Evolutionary conservation across 257 asterid species (phyloP).

Genomic region (Parsonsia alboflavescens): DNA sequence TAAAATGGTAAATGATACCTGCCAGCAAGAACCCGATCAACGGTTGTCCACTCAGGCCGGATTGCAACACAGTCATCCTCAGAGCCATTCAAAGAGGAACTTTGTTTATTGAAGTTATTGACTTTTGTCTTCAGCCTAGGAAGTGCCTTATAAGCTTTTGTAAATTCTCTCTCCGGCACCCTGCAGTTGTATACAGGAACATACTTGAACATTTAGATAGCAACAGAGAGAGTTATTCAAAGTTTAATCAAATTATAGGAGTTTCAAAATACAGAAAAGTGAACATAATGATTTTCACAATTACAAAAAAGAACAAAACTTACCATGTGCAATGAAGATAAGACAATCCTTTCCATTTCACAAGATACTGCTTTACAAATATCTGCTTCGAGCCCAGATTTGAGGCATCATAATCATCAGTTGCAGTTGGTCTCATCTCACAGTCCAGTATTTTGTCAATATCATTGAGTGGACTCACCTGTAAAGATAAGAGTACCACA

Average conservation of each 20-base stretch:
- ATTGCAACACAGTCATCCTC: constrained; percentile 81
- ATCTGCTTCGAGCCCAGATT: constrained; percentile 70
- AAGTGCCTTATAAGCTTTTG: constrained; percentile 81
- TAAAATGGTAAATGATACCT: constrained; percentile 42
- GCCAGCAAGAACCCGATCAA: constrained; percentile 85
- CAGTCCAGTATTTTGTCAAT: constrained; percentile 87
- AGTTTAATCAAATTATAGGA: not conserved
- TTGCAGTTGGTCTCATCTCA: constrained; percentile 80
- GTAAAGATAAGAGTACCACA: constrained; percentile 12
- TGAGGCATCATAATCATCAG: constrained; percentile 59
- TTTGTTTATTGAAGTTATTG: constrained; percentile 70
- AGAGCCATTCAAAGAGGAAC: constrained; percentile 55
- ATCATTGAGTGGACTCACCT: constrained; percentile 83
- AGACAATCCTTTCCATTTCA: constrained; percentile 93
- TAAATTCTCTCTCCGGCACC: constrained; percentile 88
- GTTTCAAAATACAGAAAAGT: not conserved
- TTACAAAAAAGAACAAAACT: constrained; percentile 8
- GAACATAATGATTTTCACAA: constrained; percentile 1
- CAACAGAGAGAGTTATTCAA: not conserved
- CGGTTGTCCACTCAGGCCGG: constrained; percentile 95
- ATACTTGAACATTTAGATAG: not conserved
- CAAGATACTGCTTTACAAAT: constrained; percentile 81
- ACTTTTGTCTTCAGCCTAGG: constrained; percentile 88
- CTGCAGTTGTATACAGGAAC: constrained; percentile 38
- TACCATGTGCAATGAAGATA: constrained; percentile 95